phyloP scores from a whole-genome alignment of 495 filamentous ascomycete species.

The Hypoxylon fragiforme region DNA sequence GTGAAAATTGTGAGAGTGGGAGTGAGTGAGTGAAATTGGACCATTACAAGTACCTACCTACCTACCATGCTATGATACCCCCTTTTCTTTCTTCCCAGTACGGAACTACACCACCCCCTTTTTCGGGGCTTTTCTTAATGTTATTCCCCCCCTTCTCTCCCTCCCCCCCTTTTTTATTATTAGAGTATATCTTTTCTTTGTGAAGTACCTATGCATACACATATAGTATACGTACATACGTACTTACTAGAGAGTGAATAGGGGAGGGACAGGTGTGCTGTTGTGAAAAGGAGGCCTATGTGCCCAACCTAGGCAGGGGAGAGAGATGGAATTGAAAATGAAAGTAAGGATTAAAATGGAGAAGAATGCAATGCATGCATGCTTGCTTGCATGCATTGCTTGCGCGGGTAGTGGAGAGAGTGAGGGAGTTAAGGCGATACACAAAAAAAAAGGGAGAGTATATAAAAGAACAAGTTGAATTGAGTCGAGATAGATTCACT shows the following conservation, averaged over 20 bases:
- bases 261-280: no score
- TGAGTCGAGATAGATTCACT: constrained; percentile 18
- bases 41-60: constrained; percentile 3
- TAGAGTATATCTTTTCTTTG: no score
- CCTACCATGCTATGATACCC: constrained; percentile 36
- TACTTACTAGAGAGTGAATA: background rate
- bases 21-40: constrained; percentile 13
- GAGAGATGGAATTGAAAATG: no score
- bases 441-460: background rate
- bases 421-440: background rate
- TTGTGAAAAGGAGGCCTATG: no score
- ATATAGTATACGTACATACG: background rate
- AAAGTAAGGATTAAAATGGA: no score
- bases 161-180: background rate
- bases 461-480: constrained; percentile 20
- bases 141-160: background rate
- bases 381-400: background rate
- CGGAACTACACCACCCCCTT: background rate
- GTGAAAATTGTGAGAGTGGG: background rate
- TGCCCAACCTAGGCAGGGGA: no score
- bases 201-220: no score
- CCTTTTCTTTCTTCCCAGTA: constrained; percentile 6
- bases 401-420: background rate
- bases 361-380: no score
- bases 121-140: background rate